phyloP scores from a whole-genome alignment of 345 rosid species.

The Cochlearia excelsa region DNA sequence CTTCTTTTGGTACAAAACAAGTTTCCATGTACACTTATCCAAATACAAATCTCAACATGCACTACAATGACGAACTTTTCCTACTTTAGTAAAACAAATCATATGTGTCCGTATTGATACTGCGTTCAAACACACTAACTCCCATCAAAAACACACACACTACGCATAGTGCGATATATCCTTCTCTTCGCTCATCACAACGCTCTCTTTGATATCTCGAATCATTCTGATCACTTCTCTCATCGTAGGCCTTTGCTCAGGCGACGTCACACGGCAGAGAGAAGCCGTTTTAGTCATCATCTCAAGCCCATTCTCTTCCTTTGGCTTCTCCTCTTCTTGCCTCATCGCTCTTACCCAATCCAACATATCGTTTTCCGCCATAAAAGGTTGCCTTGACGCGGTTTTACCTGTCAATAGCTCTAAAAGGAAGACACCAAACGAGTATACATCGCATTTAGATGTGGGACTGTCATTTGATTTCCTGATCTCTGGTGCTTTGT shows the following conservation, averaged over 20 bases:
- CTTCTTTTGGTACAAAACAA: too few relatives aligned
- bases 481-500: conserved; percentile 77
- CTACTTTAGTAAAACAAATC: too few relatives aligned
- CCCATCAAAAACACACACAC: conserved; percentile 6
- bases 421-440: conserved; percentile 71
- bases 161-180: conserved; percentile 4
- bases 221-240: conserved; percentile 80
- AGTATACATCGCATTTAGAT: conserved; percentile 69
- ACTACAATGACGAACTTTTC: too few relatives aligned
- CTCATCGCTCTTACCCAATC: conserved; percentile 79
- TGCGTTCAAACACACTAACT: too few relatives aligned
- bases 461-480: conserved; percentile 48
- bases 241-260: conserved; percentile 79
- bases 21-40: too few relatives aligned
- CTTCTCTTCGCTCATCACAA: conserved; percentile 29
- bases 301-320: conserved; percentile 56
- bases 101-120: too few relatives aligned
- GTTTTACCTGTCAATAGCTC: conserved; percentile 75
- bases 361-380: conserved; percentile 57
- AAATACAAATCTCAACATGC: too few relatives aligned
- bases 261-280: conserved; percentile 68
- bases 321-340: conserved; percentile 42
- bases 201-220: conserved; percentile 65
- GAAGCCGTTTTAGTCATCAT: conserved; percentile 82
- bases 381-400: conserved; percentile 75